Conservation (phyloP, 257 asterid species). For the Scutellaria galericulata region DNA sequence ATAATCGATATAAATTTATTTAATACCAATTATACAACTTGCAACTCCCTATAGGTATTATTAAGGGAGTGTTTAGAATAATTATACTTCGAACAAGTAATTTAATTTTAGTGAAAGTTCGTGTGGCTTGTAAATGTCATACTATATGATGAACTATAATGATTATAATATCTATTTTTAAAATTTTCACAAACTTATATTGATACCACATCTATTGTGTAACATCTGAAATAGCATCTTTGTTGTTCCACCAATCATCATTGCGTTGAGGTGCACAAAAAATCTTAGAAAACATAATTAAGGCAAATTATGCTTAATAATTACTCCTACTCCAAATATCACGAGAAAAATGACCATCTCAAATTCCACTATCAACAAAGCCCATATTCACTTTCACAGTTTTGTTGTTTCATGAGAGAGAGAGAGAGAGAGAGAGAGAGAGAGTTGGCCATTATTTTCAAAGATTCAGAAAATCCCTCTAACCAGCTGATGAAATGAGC, state of each 20-base stretch:
- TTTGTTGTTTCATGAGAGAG: not conserved
- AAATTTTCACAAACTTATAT: too few species aligned
- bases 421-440: not conserved
- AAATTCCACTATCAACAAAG: not conserved
- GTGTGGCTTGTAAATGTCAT: too few species aligned
- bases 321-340: constrained; percentile 12
- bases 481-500: constrained; percentile 20
- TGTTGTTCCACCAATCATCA: not conserved
- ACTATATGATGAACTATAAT: too few species aligned
- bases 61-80: too few species aligned
- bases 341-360: not conserved
- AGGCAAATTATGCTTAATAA: constrained; percentile 34
- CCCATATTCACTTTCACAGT: constrained; percentile 17
- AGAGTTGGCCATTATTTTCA: constrained; percentile 4
- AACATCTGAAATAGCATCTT: not conserved
- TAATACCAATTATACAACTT: too few species aligned
- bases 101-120: too few species aligned
- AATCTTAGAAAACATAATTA: constrained; percentile 19
- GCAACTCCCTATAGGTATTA: too few species aligned
- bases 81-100: too few species aligned
- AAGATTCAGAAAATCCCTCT: not conserved
- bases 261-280: constrained; percentile 14
- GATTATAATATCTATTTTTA: too few species aligned
- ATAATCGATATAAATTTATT: too few species aligned
- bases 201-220: too few species aligned